Evolutionary conservation across 345 rosid species (phyloP), one percentile per base, ranked within the genome.

Genomic region (Pseudoturritis turrita): DNA sequence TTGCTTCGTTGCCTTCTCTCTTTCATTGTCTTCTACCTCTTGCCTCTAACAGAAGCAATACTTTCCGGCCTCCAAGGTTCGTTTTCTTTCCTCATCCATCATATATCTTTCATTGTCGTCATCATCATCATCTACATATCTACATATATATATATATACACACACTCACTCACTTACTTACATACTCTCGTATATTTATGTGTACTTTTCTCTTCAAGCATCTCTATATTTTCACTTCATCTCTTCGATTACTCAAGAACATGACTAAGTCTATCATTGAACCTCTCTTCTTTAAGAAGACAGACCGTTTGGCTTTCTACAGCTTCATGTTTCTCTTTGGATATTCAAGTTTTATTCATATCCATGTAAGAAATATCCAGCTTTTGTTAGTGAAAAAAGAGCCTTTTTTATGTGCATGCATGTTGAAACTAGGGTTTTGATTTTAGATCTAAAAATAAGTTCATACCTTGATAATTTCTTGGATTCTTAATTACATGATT

Each of bases 11-110:
- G 31, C 44, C 44, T 39, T 51, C 46, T 71, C 79, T 72, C 72
- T 73, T 72, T 79, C 36, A 46, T 65, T 78, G 81, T 83, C 83
- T 65, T 80, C 80, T 71, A 75, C 55, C 71, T 66, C 79, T 79
- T 77, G 82, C 79, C 82, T 60, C 75, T 15, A 40, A 65, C 70
- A 77, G 52, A 70, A 62, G 62, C 61, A 64, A 80, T 70, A 50
- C 52, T 67, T 71, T 68, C 68, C 75, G 56, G 54, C 76, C 80
- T 76, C 69, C 72, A 66, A 84, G 87, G 86, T 83, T 62, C 41
- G 86, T 33, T 68, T 71, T 57, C 58, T 74, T 47, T 63, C 59
- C 68, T 53, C 35, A 22, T n/a, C 68, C 46, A 25, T 51, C 58
- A 37, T 68, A 66, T 59, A 52, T 71, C 55, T 76, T 68, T 75